A percentile compares a stretch with the other conserved stretches of the same genome.
Conservation (phyloP, 257 asterid species). For the Craterostigma plantagineum region DNA sequence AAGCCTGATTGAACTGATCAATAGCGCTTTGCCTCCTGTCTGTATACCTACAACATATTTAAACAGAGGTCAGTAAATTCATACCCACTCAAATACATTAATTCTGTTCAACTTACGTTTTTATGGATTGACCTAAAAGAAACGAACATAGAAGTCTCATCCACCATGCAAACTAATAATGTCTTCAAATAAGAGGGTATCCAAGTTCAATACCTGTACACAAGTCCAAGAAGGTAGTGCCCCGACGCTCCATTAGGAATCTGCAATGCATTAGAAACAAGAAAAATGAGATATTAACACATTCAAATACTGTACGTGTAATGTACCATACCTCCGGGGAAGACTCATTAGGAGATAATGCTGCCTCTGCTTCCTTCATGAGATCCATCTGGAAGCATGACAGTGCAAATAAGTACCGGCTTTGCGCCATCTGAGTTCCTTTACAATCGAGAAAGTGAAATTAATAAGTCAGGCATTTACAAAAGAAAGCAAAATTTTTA, state of each 20-base stretch:
- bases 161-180: too few species aligned
- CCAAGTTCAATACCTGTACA: conserved; percentile 35
- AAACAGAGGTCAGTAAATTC: too few species aligned
- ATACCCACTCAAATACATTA: too few species aligned
- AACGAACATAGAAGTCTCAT: too few species aligned
- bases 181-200: conserved; percentile 6
- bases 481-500: neutral
- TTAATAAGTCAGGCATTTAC: conserved; percentile 8
- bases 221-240: conserved; percentile 92
- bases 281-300: too few species aligned
- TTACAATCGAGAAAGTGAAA: conserved; percentile 13
- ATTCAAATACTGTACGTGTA: too few species aligned
- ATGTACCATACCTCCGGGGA: conserved; percentile 38
- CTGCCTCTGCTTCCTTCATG: conserved; percentile 72
- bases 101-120: too few species aligned
- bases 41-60: conserved; percentile 48
- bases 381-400: conserved; percentile 96
- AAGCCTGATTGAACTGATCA: conserved; percentile 85
- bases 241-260: conserved; percentile 99
- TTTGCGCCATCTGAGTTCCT: conserved; percentile 63
- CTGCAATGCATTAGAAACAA: conserved; percentile 20
- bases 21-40: conserved; percentile 78
- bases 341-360: conserved; percentile 58
- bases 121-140: conserved; percentile 4
- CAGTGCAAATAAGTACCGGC: conserved; percentile 93